Evolutionary conservation across 805 yeast genomes (phyloP).

Genomic region (Cyberlindnera americana): DNA sequence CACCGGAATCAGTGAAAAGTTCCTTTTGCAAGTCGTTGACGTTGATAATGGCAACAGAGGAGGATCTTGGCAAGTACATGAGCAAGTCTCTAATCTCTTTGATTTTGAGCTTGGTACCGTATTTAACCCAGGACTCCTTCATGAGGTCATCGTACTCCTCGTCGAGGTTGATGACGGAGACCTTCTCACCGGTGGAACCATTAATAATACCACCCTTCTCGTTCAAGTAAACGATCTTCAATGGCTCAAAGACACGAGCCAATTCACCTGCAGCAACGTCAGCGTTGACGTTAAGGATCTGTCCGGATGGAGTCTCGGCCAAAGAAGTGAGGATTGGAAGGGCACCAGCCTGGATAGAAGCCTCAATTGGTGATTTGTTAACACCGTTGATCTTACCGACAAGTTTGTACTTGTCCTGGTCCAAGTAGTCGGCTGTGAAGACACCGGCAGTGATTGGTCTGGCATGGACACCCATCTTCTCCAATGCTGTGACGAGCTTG

Average conservation of each 20-base stretch:
- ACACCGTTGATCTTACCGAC: constrained; percentile 90
- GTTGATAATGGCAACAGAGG: constrained; percentile 95
- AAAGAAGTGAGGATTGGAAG: constrained; percentile 93
- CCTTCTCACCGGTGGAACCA: constrained; percentile 87
- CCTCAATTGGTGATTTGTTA: constrained; percentile 86
- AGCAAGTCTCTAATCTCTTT: constrained; percentile 93
- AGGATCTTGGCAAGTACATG: constrained; percentile 92
- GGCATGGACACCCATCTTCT: constrained; percentile 95
- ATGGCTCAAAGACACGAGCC: constrained; percentile 94
- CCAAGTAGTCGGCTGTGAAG: constrained; percentile 87
- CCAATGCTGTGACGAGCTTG: constrained; percentile 91
- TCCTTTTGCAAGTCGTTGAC: constrained; percentile 95
- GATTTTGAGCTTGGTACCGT: constrained; percentile 96
- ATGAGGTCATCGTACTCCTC: constrained; percentile 90
- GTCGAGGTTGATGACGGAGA: constrained; percentile 87
- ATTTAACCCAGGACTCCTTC: constrained; percentile 97
- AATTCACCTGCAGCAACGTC: constrained; percentile 99
- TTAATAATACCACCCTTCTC: constrained; percentile 97
- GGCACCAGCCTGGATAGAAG: constrained; percentile 93
- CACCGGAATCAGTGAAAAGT: constrained; percentile 97
- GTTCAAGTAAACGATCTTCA: constrained; percentile 91
- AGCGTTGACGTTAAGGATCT: constrained; percentile 94
- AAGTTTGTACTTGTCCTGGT: constrained; percentile 83
- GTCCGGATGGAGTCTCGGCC: constrained; percentile 97
- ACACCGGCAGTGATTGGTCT: constrained; percentile 99